Percentiles rank a stretch among this genome's conserved stretches.
phyloP scores from a whole-genome alignment of 2,329 filamentous ascomycete species.

The Curvularia sp. region DNA sequence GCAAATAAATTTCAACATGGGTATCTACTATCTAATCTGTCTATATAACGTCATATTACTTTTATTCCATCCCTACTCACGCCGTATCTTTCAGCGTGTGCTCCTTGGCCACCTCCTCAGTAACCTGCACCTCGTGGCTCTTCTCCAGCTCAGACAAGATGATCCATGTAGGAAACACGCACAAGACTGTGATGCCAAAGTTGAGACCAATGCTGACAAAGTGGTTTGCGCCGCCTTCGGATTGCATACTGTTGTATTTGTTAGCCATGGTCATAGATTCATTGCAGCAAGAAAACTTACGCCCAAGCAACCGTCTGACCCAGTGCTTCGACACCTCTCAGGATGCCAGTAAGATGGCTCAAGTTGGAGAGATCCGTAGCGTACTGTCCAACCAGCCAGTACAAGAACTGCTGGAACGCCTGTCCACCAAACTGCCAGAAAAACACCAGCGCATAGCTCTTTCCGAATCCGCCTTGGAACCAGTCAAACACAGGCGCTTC shows the following conservation, averaged over 20 bases:
- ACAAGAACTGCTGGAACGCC: constrained; percentile 48
- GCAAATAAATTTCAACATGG: not conserved
- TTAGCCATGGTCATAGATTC: constrained; percentile 15
- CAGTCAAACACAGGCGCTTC: constrained; percentile 42
- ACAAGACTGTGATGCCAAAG: constrained; percentile 43
- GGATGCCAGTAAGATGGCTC: constrained; percentile 46
- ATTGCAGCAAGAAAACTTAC: constrained; percentile 22
- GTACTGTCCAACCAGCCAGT: constrained; percentile 49
- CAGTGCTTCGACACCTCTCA: constrained; percentile 45
- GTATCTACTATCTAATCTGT: not conserved
- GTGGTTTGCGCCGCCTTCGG: constrained; percentile 46
- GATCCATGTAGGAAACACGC: constrained; percentile 45
- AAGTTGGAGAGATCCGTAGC: constrained; percentile 42
- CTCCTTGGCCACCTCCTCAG: constrained; percentile 19
- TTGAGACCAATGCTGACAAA: constrained; percentile 48
- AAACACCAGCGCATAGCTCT: constrained; percentile 43
- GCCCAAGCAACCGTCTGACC: constrained; percentile 49
- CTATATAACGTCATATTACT: not conserved
- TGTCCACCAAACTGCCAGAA: constrained; percentile 49
- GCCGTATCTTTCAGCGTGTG: constrained; percentile 4
- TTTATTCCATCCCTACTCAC: not conserved
- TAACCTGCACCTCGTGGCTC: constrained; percentile 39
- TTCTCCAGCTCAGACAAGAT: constrained; percentile 41
- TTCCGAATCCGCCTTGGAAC: constrained; percentile 46
- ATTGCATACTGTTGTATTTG: constrained; percentile 38